These are phyloP conservation scores for Boletus rubroflammeus DNA, from an alignment of 768 basidiomycete genomes.

Conservation along the genomic window DNA sequence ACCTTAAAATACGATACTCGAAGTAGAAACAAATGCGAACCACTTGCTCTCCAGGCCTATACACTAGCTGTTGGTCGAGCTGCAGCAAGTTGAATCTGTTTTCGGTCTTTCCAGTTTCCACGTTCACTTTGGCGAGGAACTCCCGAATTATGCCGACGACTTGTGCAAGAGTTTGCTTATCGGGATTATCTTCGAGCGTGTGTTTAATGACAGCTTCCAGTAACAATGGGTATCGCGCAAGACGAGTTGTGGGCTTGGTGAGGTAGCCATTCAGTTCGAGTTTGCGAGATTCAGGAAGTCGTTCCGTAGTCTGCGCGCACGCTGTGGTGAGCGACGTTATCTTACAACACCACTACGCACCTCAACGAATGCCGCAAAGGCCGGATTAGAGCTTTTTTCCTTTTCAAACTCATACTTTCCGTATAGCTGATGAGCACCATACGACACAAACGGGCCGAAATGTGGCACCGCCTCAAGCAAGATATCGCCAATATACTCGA, in stretches of 20 bases:
- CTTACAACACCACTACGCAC: slow-evolving; percentile 35
- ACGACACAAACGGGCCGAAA: slow-evolving; percentile 91
- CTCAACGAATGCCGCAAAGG: slow-evolving; percentile 94
- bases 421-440: slow-evolving; percentile 95
- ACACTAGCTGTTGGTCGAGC: slow-evolving; percentile 86
- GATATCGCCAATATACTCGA: slow-evolving; percentile 89
- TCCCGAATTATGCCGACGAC: slow-evolving; percentile 74
- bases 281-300: slow-evolving; percentile 91
- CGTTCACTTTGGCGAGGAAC: slow-evolving; percentile 85
- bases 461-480: slow-evolving; percentile 81
- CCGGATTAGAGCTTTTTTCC: slow-evolving; percentile 90
- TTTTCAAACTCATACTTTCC: slow-evolving; percentile 99
- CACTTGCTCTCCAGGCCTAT: slow-evolving; percentile 86
- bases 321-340: neutral
- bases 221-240: slow-evolving; percentile 94
- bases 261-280: slow-evolving; percentile 96
- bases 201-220: slow-evolving; percentile 90
- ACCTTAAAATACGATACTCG: neutral
- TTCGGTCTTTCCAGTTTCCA: slow-evolving; percentile 92
- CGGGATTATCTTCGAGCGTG: slow-evolving; percentile 85
- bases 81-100: slow-evolving; percentile 95
- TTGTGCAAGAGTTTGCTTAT: slow-evolving; percentile 73
- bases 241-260: slow-evolving; percentile 95
- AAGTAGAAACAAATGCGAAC: slow-evolving; percentile 43
- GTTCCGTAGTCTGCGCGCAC: slow-evolving; percentile 71